phyloP scores from a whole-genome alignment of 805 yeast species.

The Blastobotrys chiropterorum region DNA sequence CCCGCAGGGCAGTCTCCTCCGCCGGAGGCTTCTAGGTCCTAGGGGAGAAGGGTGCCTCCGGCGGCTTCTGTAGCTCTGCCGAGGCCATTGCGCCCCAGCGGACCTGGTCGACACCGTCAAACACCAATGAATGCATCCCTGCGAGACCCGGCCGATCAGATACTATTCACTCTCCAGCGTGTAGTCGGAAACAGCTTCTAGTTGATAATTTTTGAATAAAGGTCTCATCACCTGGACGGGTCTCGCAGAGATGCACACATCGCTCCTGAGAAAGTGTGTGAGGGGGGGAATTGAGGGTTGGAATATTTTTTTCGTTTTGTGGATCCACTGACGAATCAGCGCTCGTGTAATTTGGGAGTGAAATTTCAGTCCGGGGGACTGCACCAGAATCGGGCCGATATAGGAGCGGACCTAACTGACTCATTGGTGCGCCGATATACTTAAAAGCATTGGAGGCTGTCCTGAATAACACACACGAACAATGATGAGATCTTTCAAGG shows the following conservation, averaged over 20 bases:
- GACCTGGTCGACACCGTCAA: no score
- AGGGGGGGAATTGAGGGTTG: background rate
- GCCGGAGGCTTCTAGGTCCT: no score
- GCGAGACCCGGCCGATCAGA: background rate
- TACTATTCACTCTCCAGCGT: slow-evolving; percentile 19
- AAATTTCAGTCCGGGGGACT: no score
- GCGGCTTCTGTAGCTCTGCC: no score
- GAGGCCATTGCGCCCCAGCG: no score
- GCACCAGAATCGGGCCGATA: background rate
- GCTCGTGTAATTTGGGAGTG: background rate
- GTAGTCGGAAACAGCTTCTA: slow-evolving; percentile 27
- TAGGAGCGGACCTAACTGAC: background rate
- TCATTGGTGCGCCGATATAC: background rate
- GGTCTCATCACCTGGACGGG: background rate
- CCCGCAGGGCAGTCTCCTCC: background rate
- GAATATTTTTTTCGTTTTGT: background rate
- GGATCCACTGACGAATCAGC: background rate
- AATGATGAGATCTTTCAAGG: background rate
- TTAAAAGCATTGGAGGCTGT: background rate
- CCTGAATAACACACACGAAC: no score
- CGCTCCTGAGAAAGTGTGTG: background rate
- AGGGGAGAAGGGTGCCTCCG: no score
- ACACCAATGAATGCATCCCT: background rate
- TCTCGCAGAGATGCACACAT: background rate
- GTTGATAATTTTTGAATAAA: slow-evolving; percentile 15